These are phyloP conservation scores for Vigna trinervia DNA, from an alignment of 306 rosid genomes.

Conservation along the genomic window DNA sequence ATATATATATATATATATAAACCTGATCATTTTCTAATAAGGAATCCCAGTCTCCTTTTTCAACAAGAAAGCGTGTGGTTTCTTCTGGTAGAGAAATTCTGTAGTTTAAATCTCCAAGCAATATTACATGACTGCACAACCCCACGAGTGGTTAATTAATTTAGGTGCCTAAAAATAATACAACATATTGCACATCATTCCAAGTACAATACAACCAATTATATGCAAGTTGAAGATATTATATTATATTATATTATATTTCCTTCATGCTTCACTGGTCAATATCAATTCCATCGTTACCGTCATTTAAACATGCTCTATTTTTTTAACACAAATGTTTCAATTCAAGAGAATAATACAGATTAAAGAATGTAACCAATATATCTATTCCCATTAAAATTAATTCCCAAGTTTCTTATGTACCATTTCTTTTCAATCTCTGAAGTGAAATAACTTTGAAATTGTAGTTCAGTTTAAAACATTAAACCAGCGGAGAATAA, in stretches of 20 bases:
- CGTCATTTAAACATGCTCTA: conserved; percentile 5
- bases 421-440: conserved; percentile 4
- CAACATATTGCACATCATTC: background rate
- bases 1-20: conserved; percentile 18
- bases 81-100: conserved; percentile 82
- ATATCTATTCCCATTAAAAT: background rate
- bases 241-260: conserved; percentile 9
- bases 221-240: conserved; percentile 39
- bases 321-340: background rate
- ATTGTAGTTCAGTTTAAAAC: conserved; percentile 17
- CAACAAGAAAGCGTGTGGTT: conserved; percentile 67
- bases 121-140: conserved; percentile 70
- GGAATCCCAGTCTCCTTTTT: conserved; percentile 62
- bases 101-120: conserved; percentile 92
- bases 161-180: conserved; percentile 9
- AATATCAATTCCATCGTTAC: conserved; percentile 37
- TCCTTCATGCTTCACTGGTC: conserved; percentile 1
- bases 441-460: conserved; percentile 4
- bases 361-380: background rate
- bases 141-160: conserved; percentile 20
- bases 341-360: background rate
- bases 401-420: background rate
- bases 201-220: background rate
- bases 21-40: conserved; percentile 84
- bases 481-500: conserved; percentile 27